phyloP scores from a whole-genome alignment of 805 yeast genomes.

The Wickerhamomyces xylosicus region DNA sequence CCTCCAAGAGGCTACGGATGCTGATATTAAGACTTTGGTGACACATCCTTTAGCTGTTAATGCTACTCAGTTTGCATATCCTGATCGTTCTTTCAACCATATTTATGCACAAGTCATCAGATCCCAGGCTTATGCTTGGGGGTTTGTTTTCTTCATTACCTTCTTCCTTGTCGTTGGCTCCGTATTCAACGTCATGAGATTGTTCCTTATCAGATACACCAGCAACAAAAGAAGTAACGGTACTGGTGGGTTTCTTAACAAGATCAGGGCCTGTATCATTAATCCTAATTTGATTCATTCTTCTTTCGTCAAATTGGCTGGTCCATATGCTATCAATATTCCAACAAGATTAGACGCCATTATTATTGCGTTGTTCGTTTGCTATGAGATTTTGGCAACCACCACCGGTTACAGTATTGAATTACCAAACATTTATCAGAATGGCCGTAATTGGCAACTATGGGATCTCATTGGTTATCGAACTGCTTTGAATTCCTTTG shows the following conservation, averaged over 20 bases:
- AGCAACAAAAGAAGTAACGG: slow-evolving; percentile 10
- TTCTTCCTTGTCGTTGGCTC: slow-evolving; percentile 23
- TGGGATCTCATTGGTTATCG: slow-evolving; percentile 40
- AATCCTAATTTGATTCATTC: slow-evolving; percentile 19
- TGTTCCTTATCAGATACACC: slow-evolving; percentile 17
- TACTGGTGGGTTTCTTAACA: slow-evolving; percentile 9
- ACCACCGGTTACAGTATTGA: slow-evolving; percentile 25
- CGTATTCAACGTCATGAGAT: slow-evolving; percentile 18
- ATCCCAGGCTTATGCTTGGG: slow-evolving; percentile 36
- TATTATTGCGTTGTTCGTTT: slow-evolving; percentile 22
- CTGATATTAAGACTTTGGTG: slow-evolving; percentile 17
- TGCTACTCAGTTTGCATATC: slow-evolving; percentile 22
- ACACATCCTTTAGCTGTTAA: slow-evolving; percentile 25
- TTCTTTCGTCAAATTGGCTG: slow-evolving; percentile 15
- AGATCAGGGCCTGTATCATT: slow-evolving; percentile 16
- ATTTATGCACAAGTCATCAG: slow-evolving; percentile 25
- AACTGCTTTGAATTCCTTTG: slow-evolving; percentile 38
- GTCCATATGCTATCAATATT: slow-evolving; percentile 18
- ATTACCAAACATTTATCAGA: slow-evolving; percentile 28
- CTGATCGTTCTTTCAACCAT: slow-evolving; percentile 25
- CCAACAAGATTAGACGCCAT: slow-evolving; percentile 22
- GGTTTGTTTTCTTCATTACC: slow-evolving; percentile 32
- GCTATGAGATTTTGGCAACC: slow-evolving; percentile 22
- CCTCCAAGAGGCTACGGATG: slow-evolving; percentile 20
- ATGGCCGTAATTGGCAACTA: slow-evolving; percentile 20